Base-by-base conservation (phyloP, 257 asterid genomes). In the Nicotiana knightiana region DNA sequence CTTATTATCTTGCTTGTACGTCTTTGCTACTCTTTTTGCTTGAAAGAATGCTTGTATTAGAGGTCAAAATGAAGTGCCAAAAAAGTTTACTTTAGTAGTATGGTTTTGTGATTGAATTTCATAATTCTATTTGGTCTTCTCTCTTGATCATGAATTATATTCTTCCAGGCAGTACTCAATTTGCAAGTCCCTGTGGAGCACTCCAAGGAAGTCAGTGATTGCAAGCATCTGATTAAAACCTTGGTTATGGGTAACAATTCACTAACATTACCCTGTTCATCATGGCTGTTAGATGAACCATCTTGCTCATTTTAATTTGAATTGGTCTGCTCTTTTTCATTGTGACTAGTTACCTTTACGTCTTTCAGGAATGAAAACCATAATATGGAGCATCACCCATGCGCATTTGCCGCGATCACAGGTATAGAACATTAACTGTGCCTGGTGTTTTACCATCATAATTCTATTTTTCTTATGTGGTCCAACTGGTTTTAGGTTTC, bases 331-430 rank as follows among this genome's bases (percentile, higher is more conserved):
- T 16, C 76, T 17, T 43, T 32, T 48, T 66, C 62, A 9, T 67
- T 55, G 80, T 75, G 30, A 51, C 63, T 75, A 51, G 62, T 76
- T 26, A 75, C 81, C 67, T 57, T 81, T 86, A 67, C 30, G 26
- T 64, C 63, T 11, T 83, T 87, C 90, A 96, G 99, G 99, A 87
- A 96, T 96, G 99, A 96, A 94, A 92, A 96, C 99, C 77, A 96
- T 96, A 62, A 90, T 94, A 82, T 96, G 98, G 99, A 94, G 99
- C 90, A 96, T 96, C 85, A 96, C 98, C 80, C 98, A 96, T 89
- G 94, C 98, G 77, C 99, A 96, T 87, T 81, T 92, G 68, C 99
- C 99, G 53, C 92, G 99, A 79, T 92, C 98, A 63, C 99, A 96
- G 98, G 99, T 94, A 84, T 85, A 84, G 75, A 48, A 17, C 54